A percentile compares a stretch with the other conserved stretches of the same genome.
Conservation (phyloP, 2,329 filamentous ascomycete genomes). For the Colletotrichum cordylinicola region DNA sequence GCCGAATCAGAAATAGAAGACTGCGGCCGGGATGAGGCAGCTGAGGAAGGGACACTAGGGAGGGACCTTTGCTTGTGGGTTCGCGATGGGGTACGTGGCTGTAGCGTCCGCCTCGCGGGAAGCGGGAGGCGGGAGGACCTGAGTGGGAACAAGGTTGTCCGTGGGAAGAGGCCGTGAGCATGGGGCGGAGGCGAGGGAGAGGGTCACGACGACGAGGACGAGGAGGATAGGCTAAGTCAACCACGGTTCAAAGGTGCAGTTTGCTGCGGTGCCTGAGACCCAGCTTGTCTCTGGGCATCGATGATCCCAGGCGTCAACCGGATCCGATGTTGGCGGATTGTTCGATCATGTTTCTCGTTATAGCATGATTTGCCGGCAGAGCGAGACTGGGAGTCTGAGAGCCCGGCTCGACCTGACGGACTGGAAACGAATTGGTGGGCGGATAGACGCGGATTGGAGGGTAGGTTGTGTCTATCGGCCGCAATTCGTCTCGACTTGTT, state of each 20-base stretch:
- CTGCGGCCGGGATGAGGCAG: conserved; percentile 20
- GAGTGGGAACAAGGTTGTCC: conserved; percentile 5
- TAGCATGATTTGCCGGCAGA: conserved; percentile 22
- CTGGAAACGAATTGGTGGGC: neutral
- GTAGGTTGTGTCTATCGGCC: neutral
- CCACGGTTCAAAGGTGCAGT: neutral
- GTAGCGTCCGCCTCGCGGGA: conserved; percentile 20
- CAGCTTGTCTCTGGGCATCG: conserved; percentile 12
- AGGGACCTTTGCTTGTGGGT: conserved; percentile 20
- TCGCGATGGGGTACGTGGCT: conserved; percentile 27
- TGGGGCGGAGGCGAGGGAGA: neutral
- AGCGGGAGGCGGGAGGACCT: conserved; percentile 20
- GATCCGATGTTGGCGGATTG: conserved; percentile 1
- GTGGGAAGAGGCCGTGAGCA: neutral
- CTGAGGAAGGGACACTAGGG: conserved; percentile 7
- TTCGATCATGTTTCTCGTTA: neutral
- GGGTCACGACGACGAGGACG: neutral
- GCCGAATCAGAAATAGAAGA: conserved; percentile 21
- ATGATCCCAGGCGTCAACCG: neutral
- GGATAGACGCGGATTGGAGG: neutral
- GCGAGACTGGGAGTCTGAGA: conserved; percentile 14
- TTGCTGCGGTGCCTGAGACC: conserved; percentile 12
- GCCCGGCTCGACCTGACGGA: conserved; percentile 19
- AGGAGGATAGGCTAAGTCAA: neutral
- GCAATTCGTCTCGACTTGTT: neutral